These are phyloP conservation scores for Cinnamomum chago DNA, from an alignment of 164 flowering plant genomes.

Conservation along the genomic window DNA sequence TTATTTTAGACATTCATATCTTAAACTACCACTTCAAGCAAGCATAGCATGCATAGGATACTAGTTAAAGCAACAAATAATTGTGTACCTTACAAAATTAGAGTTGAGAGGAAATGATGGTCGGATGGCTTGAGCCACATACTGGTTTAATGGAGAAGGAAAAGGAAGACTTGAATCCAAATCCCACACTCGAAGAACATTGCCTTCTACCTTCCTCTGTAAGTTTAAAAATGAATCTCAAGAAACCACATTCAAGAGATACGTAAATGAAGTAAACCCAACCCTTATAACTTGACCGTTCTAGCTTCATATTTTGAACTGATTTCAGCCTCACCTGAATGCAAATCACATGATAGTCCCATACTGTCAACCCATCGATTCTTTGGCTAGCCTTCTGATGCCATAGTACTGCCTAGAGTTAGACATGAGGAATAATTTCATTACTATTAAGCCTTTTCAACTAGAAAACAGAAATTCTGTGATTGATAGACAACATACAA, in stretches of 20 bases:
- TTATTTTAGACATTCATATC: neutral
- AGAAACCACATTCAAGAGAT: slow-evolving; percentile 3
- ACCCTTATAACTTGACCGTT: neutral
- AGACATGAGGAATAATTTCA: neutral
- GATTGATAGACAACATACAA: neutral
- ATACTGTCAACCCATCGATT: slow-evolving; percentile 70
- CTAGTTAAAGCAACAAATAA: neutral
- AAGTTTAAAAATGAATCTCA: slow-evolving; percentile 3
- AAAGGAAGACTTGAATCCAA: slow-evolving; percentile 80
- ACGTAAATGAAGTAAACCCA: neutral
- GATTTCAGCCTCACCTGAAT: slow-evolving; percentile 52
- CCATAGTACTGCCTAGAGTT: slow-evolving; percentile 73
- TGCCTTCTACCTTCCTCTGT: slow-evolving; percentile 48
- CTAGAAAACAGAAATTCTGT: neutral
- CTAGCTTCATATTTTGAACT: neutral
- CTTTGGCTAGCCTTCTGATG: slow-evolving; percentile 87
- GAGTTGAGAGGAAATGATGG: slow-evolving; percentile 70
- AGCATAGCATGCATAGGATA: neutral
- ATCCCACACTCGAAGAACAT: slow-evolving; percentile 68
- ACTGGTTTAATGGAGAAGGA: slow-evolving; percentile 58
- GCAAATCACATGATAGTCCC: slow-evolving; percentile 98
- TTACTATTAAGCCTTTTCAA: neutral
- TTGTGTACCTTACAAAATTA: slow-evolving; percentile 60
- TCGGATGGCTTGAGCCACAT: slow-evolving; percentile 61
- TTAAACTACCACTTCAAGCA: neutral